Percentiles rank a stretch among this genome's conserved stretches.
Conservation (phyloP, 2,329 filamentous ascomycete species). For the Mariannaea elegans region DNA sequence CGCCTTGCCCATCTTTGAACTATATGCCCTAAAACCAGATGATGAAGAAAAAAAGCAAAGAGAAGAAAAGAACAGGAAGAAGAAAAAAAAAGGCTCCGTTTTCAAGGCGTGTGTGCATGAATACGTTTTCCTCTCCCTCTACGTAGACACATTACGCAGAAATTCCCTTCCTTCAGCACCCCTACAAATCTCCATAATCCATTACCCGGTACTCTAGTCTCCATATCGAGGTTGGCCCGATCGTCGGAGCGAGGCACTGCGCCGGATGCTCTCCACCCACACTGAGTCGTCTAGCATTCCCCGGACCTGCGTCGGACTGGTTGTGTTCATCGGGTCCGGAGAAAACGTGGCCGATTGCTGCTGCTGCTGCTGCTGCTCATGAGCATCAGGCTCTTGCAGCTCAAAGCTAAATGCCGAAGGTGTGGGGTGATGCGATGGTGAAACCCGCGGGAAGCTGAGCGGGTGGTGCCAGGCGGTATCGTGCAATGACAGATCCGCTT, state of each 20-base stretch:
- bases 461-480: slow-evolving; percentile 54
- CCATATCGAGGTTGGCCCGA: slow-evolving; percentile 47
- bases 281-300: slow-evolving; percentile 88
- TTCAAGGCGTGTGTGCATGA: slow-evolving; percentile 9
- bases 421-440: slow-evolving; percentile 52
- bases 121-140: slow-evolving; percentile 6
- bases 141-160: not conserved
- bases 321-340: slow-evolving; percentile 61
- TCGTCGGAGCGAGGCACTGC: slow-evolving; percentile 78
- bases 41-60: not conserved
- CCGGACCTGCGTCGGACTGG: slow-evolving; percentile 80
- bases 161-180: too few species aligned
- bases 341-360: slow-evolving; percentile 53
- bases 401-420: slow-evolving; percentile 69
- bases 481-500: slow-evolving; percentile 53
- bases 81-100: not conserved
- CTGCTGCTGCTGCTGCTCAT: slow-evolving; percentile 27
- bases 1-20: not conserved
- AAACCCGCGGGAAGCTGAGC: slow-evolving; percentile 62
- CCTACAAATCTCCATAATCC: not conserved
- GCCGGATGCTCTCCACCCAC: slow-evolving; percentile 91
- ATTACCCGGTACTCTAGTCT: slow-evolving; percentile 27
- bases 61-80: not conserved
- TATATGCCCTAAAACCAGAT: not conserved
- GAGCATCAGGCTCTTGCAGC: slow-evolving; percentile 55